These are phyloP conservation scores for Lavandula angustifolia DNA, from an alignment of 257 asterid species.

Conservation along the genomic window DNA sequence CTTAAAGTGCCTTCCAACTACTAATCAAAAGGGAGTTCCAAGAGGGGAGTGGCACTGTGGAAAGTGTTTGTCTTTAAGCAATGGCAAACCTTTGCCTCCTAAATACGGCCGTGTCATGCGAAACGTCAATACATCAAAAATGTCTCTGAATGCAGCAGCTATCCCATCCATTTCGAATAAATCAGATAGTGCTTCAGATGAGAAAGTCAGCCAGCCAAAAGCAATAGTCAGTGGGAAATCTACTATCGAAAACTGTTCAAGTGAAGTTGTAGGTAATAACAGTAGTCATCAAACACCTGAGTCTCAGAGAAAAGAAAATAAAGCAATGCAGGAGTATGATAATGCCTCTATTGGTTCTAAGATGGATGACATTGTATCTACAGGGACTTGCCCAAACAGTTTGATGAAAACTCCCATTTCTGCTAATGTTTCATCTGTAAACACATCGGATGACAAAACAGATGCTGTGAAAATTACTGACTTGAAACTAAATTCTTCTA, in stretches of 20 bases:
- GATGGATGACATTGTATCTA: conserved; percentile 44
- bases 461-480: conserved; percentile 39
- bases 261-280: conserved; percentile 38
- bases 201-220: conserved; percentile 47
- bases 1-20: conserved; percentile 80
- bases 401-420: conserved; percentile 36
- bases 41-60: conserved; percentile 97
- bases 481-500: conserved; percentile 36
- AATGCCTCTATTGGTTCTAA: conserved; percentile 35
- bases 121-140: conserved; percentile 56
- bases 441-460: conserved; percentile 33
- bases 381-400: conserved; percentile 40
- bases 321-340: conserved; percentile 44
- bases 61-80: conserved; percentile 76
- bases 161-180: conserved; percentile 48
- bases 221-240: conserved; percentile 48
- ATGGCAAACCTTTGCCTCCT: conserved; percentile 95
- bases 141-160: conserved; percentile 44
- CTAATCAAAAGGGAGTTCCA: conserved; percentile 62
- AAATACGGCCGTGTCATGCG: conserved; percentile 97
- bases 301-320: conserved; percentile 39
- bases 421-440: conserved; percentile 42
- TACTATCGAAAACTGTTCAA: conserved; percentile 41
- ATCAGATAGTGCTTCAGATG: conserved; percentile 44
- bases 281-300: conserved; percentile 41